Percentiles rank a stretch among this genome's conserved stretches.
Conservation (phyloP, 1,139 yeast species). For the Taphrina communis region DNA sequence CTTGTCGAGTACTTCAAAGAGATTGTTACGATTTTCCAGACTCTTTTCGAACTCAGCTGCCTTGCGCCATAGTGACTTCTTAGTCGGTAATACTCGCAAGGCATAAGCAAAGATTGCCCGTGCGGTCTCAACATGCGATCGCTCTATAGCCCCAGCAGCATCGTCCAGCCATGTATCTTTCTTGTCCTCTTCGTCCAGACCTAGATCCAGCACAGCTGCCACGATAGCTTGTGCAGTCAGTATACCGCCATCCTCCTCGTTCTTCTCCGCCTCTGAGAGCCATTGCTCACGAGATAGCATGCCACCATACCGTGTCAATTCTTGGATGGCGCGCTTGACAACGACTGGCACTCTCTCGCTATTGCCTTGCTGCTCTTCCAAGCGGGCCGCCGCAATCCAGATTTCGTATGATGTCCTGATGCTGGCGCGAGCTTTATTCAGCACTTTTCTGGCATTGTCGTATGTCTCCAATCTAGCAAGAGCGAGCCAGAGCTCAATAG, state of each 20-base stretch:
- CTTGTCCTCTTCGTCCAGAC: conserved; percentile 50
- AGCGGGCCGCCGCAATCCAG: conserved; percentile 73
- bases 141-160: conserved; percentile 50
- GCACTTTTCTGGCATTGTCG: conserved; percentile 59
- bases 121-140: conserved; percentile 54
- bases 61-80: conserved; percentile 63
- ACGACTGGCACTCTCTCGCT: conserved; percentile 58
- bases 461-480: conserved; percentile 58
- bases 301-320: conserved; percentile 52
- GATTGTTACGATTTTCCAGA: conserved; percentile 49
- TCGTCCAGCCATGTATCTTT: conserved; percentile 52
- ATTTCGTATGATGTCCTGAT: conserved; percentile 61
- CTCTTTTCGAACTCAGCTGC: conserved; percentile 59
- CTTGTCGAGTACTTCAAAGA: conserved; percentile 61
- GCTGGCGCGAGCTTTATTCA: conserved; percentile 66
- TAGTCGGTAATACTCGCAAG: conserved; percentile 58
- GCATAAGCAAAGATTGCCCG: conserved; percentile 59
- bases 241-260: conserved; percentile 52
- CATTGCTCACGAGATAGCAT: conserved; percentile 56
- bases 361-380: conserved; percentile 65
- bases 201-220: conserved; percentile 50
- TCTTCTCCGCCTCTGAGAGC: conserved; percentile 57
- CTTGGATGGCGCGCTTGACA: conserved; percentile 62
- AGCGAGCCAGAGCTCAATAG: conserved; percentile 69
- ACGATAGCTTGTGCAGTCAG: conserved; percentile 53